A percentile compares a stretch with the other conserved stretches of the same genome.
These are phyloP conservation scores for Plasmodium gonderi DNA, from an alignment of 169 alveolate genomes.

Conservation along the genomic window DNA sequence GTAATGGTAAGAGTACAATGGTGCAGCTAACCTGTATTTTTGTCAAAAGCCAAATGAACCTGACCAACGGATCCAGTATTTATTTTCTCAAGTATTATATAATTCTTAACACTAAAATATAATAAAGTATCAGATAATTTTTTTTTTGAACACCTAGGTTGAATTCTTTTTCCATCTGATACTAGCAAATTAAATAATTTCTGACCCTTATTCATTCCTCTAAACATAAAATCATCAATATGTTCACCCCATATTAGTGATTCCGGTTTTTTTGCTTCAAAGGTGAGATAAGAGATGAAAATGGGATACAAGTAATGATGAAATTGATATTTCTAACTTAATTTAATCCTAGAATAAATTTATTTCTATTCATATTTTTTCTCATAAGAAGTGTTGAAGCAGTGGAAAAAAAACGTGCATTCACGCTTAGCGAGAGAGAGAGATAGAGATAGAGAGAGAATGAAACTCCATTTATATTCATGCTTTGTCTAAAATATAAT, in stretches of 20 bases:
- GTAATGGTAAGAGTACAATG: not conserved
- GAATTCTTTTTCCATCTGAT: constrained; percentile 60
- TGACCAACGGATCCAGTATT: constrained; percentile 86
- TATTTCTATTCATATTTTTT: too few species aligned
- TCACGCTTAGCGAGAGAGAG: too few species aligned
- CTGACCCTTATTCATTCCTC: constrained; percentile 52
- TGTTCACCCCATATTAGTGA: constrained; percentile 70
- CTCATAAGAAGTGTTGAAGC: too few species aligned
- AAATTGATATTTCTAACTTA: too few species aligned
- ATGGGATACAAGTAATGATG: too few species aligned
- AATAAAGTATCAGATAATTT: constrained; percentile 74
- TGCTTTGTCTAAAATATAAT: not conserved
- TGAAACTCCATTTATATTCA: not conserved
- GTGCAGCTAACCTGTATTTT: constrained; percentile 70
- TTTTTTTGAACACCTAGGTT: constrained; percentile 66
- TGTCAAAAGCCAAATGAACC: constrained; percentile 81
- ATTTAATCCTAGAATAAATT: not conserved
- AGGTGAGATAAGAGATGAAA: not conserved
- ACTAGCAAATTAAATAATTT: constrained; percentile 44
- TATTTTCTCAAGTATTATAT: constrained; percentile 78
- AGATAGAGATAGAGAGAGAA: not conserved
- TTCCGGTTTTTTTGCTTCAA: constrained; percentile 56
- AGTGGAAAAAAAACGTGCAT: too few species aligned
- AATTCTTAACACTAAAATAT: constrained; percentile 78
- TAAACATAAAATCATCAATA: constrained; percentile 49